These are phyloP conservation scores for Notholithocarpus densiflorus DNA, from an alignment of 306 rosid species.

Conservation along the genomic window DNA sequence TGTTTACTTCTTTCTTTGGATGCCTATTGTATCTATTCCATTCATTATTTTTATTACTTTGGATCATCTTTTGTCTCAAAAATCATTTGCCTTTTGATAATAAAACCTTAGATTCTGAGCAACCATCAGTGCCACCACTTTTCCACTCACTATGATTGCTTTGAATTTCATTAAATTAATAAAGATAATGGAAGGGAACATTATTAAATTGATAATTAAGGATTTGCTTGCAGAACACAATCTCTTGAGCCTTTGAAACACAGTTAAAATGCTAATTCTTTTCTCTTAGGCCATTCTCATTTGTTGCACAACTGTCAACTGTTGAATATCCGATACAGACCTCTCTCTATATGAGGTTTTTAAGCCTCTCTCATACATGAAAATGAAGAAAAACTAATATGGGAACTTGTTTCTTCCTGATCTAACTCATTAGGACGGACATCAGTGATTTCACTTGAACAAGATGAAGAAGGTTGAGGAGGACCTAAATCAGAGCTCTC, in stretches of 20 bases:
- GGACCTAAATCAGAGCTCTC: neutral
- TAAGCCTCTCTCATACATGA: constrained; percentile 2
- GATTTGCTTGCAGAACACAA: constrained; percentile 17
- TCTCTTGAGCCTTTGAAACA: constrained; percentile 5
- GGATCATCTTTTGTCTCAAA: constrained; percentile 25
- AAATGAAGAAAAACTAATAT: constrained; percentile 1
- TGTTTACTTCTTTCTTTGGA: constrained; percentile 36
- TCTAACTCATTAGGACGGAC: constrained; percentile 15
- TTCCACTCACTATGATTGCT: constrained; percentile 1
- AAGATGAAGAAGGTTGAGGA: constrained; percentile 36
- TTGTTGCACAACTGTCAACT: constrained; percentile 5
- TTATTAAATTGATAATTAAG: neutral
- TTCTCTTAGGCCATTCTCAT: neutral
- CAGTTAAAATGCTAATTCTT: neutral
- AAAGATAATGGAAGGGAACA: neutral
- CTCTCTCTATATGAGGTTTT: constrained; percentile 5
- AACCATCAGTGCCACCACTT: constrained; percentile 9
- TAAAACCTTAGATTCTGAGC: constrained; percentile 19
- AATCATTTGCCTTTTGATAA: constrained; percentile 26
- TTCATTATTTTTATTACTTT: constrained; percentile 11
- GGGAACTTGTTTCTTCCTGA: constrained; percentile 26
- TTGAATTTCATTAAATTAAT: constrained; percentile 13
- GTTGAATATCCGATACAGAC: neutral
- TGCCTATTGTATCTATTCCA: constrained; percentile 31
- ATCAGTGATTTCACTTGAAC: constrained; percentile 31